Evolutionary conservation across 306 rosid species (phyloP).

Genomic region (Herpetospermum pedunculosum): DNA sequence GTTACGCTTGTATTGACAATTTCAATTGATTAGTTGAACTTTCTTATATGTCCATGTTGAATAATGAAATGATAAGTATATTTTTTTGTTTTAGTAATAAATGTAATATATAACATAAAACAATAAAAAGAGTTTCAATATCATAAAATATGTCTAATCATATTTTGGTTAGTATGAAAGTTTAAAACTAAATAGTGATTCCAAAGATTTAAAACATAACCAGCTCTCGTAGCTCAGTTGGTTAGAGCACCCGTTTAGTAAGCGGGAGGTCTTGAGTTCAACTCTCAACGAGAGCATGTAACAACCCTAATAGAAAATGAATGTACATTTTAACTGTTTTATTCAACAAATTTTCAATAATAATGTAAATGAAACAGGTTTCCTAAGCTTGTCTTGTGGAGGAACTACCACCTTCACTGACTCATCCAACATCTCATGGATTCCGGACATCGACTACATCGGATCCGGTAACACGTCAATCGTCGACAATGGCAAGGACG

Average conservation of each 20-base stretch:
- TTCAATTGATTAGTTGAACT: no score
- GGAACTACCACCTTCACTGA: slow-evolving; percentile 49
- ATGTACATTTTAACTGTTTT: no score
- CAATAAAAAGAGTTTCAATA: not conserved
- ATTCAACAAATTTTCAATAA: not conserved
- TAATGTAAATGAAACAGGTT: slow-evolving; percentile 29
- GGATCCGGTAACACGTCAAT: slow-evolving; percentile 40
- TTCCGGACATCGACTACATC: slow-evolving; percentile 50
- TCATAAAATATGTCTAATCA: not conserved
- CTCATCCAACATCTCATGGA: slow-evolving; percentile 54
- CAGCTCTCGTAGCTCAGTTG: no score
- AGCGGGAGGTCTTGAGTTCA: no score
- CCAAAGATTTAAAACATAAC: not conserved
- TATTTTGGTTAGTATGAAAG: not conserved
- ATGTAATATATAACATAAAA: not conserved
- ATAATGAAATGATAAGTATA: not conserved
- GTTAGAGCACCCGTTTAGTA: no score
- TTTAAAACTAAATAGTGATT: not conserved
- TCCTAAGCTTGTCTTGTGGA: slow-evolving; percentile 87
- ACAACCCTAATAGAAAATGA: no score
- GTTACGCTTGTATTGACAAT: no score
- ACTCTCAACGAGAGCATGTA: no score
- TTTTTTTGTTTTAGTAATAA: not conserved
- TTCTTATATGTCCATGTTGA: not conserved
- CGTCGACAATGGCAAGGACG: slow-evolving; percentile 21